phyloP scores from a whole-genome alignment of 306 rosid genomes.

The Dryas octopetala region DNA sequence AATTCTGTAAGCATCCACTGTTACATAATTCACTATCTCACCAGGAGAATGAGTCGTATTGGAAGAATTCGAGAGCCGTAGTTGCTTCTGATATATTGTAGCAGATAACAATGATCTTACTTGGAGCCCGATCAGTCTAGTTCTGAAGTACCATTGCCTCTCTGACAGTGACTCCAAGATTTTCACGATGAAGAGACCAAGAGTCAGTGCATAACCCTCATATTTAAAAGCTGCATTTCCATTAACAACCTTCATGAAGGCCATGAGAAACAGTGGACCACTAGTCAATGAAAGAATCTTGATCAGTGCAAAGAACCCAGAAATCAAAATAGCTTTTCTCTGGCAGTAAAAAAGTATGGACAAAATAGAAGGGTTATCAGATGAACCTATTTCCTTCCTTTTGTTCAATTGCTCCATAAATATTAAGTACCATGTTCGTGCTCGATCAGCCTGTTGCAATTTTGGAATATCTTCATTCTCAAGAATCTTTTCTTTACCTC shows the following conservation, averaged over 20 bases:
- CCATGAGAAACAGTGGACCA: constrained; percentile 26
- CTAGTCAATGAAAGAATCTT: constrained; percentile 7
- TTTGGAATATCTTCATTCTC: constrained; percentile 21
- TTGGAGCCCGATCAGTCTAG: constrained; percentile 27
- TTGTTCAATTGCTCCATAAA: constrained; percentile 10
- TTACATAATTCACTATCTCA: constrained; percentile 31
- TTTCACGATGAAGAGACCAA: constrained; percentile 23
- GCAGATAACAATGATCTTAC: constrained; percentile 31
- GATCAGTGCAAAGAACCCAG: constrained; percentile 22
- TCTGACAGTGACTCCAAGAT: constrained; percentile 23
- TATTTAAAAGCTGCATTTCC: constrained; percentile 22
- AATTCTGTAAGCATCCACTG: constrained; percentile 27
- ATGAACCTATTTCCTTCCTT: constrained; percentile 8
- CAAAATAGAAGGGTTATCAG: constrained; percentile 8
- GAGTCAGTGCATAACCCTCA: constrained; percentile 28
- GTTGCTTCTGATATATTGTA: constrained; percentile 32
- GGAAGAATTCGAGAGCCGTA: constrained; percentile 25
- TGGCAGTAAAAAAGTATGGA: constrained; percentile 11
- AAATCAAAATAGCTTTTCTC: constrained; percentile 18
- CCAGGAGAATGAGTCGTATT: constrained; percentile 26
- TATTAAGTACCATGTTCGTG: constrained; percentile 19
- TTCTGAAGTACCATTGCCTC: constrained; percentile 29
- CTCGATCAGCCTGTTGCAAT: constrained; percentile 26
- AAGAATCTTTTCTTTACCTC: constrained; percentile 26
- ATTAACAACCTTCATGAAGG: constrained; percentile 15